phyloP scores from a whole-genome alignment of 306 rosid genomes.

The Fragaria nilgerrensis region DNA sequence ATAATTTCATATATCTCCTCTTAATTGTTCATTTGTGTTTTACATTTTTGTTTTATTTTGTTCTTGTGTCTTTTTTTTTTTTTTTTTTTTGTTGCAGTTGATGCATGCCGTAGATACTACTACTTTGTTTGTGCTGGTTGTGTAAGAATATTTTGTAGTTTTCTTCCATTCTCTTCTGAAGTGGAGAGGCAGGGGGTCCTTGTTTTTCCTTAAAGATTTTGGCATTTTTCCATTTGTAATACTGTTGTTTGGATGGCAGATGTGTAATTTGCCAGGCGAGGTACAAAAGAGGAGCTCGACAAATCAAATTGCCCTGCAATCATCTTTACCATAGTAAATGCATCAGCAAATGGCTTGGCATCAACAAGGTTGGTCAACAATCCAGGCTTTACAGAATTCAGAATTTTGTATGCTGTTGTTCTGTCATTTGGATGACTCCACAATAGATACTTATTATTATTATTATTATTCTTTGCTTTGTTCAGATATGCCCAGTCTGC shows the following conservation, averaged over 20 bases:
- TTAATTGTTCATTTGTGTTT: neutral
- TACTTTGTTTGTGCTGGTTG: neutral
- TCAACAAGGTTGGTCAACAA: conserved; percentile 64
- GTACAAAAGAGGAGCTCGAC: conserved; percentile 80
- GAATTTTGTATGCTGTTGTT: neutral
- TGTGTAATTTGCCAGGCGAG: conserved; percentile 93
- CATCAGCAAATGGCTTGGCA: conserved; percentile 90
- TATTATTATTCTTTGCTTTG: neutral
- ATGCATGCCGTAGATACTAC: neutral
- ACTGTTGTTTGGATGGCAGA: conserved; percentile 34
- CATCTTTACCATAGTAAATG: conserved; percentile 81
- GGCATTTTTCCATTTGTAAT: neutral
- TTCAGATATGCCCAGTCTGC: conserved; percentile 92
- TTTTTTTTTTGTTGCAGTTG: neutral
- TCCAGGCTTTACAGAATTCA: conserved; percentile 3
- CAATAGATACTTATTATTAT: neutral
- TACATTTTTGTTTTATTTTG: no score
- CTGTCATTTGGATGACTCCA: neutral
- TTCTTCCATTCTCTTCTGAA: neutral
- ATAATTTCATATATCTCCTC: neutral
- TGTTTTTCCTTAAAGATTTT: neutral
- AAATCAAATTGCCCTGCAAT: conserved; percentile 81
- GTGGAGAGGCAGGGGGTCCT: neutral
- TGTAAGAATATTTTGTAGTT: neutral
- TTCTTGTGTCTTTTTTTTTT: no score